phyloP scores from a whole-genome alignment of 768 basidiomycete genomes.

The Daedaleopsis sinensis region DNA sequence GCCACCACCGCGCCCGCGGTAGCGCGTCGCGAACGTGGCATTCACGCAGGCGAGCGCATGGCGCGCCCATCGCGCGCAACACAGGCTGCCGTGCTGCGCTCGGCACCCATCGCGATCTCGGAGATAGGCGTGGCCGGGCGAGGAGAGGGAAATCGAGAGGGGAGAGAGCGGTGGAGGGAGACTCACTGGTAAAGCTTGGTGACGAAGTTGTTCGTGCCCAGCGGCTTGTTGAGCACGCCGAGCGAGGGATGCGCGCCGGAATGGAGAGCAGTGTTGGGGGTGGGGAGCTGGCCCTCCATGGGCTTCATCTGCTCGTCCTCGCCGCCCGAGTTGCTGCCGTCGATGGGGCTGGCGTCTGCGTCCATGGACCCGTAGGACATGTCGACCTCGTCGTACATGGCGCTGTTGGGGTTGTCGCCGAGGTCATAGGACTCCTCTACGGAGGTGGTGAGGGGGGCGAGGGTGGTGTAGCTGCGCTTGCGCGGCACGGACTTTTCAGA shows the following conservation, averaged over 20 bases:
- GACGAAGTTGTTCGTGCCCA: slow-evolving; percentile 80
- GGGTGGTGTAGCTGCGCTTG: slow-evolving; percentile 64
- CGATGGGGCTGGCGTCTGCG: slow-evolving; percentile 49
- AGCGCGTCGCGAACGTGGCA: not conserved
- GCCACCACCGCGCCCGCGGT: not conserved
- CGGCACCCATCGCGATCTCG: not conserved
- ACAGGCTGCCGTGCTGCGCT: not conserved
- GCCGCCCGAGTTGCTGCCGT: slow-evolving; percentile 38
- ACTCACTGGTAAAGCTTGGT: slow-evolving; percentile 86
- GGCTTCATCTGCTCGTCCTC: slow-evolving; percentile 40
- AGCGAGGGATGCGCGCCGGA: slow-evolving; percentile 35
- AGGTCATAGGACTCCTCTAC: slow-evolving; percentile 37
- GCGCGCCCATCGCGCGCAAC: not conserved
- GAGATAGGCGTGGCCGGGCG: not conserved
- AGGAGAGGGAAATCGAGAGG: not conserved
- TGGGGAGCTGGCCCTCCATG: slow-evolving; percentile 25
- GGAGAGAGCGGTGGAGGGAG: not conserved
- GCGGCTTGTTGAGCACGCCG: slow-evolving; percentile 65
- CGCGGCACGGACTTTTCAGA: slow-evolving; percentile 63
- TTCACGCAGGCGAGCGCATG: not conserved
- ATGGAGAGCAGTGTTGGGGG: slow-evolving; percentile 21
- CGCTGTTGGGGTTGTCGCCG: slow-evolving; percentile 31
- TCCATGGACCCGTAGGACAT: slow-evolving; percentile 49
- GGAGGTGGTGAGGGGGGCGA: slow-evolving; percentile 39
- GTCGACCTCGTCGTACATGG: slow-evolving; percentile 63